Evolutionary conservation across 2,329 filamentous ascomycete genomes (phyloP), one percentile per base, ranked within the genome.

Genomic region (Botrytis porri): DNA sequence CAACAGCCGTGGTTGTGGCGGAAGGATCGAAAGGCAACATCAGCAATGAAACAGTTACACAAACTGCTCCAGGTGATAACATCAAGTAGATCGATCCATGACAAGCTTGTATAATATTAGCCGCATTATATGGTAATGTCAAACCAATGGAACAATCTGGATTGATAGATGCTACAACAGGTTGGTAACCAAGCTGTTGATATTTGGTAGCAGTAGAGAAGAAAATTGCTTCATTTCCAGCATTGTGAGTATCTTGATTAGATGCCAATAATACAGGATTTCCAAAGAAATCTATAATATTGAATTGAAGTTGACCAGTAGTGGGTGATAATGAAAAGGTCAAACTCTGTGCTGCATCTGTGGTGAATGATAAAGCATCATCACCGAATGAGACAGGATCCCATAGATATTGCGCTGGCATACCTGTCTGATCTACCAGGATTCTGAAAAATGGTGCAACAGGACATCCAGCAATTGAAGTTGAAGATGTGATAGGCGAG

Each of bases 371-470:
- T 22, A 76, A 69, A 16, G 73, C 70, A 61, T 76, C 75, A 64
- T 75, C 75, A 32, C 63, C 70, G 9, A 70, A 57, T 29, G 74
- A 70, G 7, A 66, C n/a, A 37, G 74, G 74, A 60, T 76, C 75
- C 61, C 73, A 76, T 22, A 76, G 69, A 66, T 75, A 76, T 48
- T 75, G 72, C 29, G 72, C 20, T 16, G 43, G 41, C 25, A 41
- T 39, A 29, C 57, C 74, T 29, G 64, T 59, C n/a, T 71, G 71
- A 18, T 71, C 66, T 29, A 71, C 74, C 18, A 73, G 45, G n/a
- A 76, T 75, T n/a, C 60, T 74, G 63, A 76, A 76, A 25, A 62
- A 75, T 29, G 73, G 74, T 32, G 75, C n/a, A 25, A 76, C n/a
- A 9, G 70, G 41, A 61, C 75, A 75, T 29, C 66, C 59, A 22